Base-by-base conservation (phyloP, 495 filamentous ascomycete genomes). In the Corynascus novoguineensis region DNA sequence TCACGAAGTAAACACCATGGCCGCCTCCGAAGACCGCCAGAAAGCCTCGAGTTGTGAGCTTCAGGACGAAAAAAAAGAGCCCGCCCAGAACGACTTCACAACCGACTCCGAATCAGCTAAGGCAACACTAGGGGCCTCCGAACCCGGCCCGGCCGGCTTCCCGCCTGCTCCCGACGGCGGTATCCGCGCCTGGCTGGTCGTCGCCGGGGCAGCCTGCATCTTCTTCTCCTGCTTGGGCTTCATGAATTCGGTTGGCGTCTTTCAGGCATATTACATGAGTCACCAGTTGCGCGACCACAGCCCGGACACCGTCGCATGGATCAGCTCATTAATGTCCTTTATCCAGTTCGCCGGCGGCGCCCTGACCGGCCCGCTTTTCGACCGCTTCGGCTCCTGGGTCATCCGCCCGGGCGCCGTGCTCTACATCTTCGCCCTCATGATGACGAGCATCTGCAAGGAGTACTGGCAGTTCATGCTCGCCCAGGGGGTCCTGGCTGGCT, bases 391-490 rank as follows among this genome's bases (percentile, higher is more conserved):
- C 17, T 64, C 68, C 37, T 67, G 66, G 70, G 60, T 76, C 37
- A 69, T 81, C 34, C 71, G 67, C 0, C 71, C 71, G 0, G 69
- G 68, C 12, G 68, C 67, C 1, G 34, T 75, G 24, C 11, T 67
- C 1, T 74, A 74, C 49, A 55, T 80, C 22, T 58, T 73, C 46
- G 54, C 68, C 27, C 64, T 73, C 22, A 82, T 88, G 78, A 80
- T 86, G 77, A 73, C 67, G 0, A 81, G 76, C 19, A 64, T 87
- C 1, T 85, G 82, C 64, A 68, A 65, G 4, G 45, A 78, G 35
- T 84, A 81, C 66, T 87, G 76, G 60, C 82, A 88, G 45, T 81
- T 88, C 59, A 69, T 84, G 53, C 79, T 88, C 10, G 75, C 77
- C 0, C 84, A 87, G 61, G 82, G 80, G 3, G 55, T 87, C 3